These are phyloP conservation scores for Nicotiana rustica DNA, from an alignment of 305 asterid species.

Conservation along the genomic window DNA sequence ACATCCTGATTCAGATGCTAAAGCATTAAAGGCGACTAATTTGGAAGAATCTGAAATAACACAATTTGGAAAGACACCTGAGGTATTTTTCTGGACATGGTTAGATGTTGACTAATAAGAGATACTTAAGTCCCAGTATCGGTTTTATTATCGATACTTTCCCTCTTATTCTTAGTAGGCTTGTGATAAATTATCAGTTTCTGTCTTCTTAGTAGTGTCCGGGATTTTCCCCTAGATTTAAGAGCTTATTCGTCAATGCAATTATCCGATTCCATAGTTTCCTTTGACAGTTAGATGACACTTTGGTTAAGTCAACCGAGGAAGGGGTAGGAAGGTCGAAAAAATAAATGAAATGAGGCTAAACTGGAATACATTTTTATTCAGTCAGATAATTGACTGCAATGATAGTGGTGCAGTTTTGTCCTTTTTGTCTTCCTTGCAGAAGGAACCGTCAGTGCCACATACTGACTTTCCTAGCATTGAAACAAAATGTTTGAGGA, in stretches of 20 bases:
- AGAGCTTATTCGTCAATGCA: neutral
- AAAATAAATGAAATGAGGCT: conserved; percentile 9
- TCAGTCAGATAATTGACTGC: neutral
- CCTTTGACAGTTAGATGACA: neutral
- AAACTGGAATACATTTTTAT: neutral
- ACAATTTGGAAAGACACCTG: conserved; percentile 7
- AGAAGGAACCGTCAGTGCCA: conserved; percentile 16
- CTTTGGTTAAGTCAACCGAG: neutral
- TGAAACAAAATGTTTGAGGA: neutral
- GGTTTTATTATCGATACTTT: conserved; percentile 4
- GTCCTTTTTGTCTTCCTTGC: conserved; percentile 24
- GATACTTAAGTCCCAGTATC: neutral
- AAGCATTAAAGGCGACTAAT: neutral
- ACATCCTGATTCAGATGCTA: conserved; percentile 16
- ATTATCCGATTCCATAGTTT: neutral
- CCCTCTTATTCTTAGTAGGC: neutral
- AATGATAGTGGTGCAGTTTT: conserved; percentile 9
- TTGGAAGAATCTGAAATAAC: conserved; percentile 1
- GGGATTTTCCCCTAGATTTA: neutral
- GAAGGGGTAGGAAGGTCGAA: conserved; percentile 4
- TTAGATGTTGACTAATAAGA: neutral
- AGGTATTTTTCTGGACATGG: conserved; percentile 13
- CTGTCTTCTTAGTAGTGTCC: conserved; percentile 24
- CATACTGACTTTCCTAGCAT: conserved; percentile 12
- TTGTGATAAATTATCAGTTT: neutral